These are phyloP conservation scores for Mortierella hygrophila DNA, from an alignment of 192 early-diverging fungal species.

Conservation along the genomic window DNA sequence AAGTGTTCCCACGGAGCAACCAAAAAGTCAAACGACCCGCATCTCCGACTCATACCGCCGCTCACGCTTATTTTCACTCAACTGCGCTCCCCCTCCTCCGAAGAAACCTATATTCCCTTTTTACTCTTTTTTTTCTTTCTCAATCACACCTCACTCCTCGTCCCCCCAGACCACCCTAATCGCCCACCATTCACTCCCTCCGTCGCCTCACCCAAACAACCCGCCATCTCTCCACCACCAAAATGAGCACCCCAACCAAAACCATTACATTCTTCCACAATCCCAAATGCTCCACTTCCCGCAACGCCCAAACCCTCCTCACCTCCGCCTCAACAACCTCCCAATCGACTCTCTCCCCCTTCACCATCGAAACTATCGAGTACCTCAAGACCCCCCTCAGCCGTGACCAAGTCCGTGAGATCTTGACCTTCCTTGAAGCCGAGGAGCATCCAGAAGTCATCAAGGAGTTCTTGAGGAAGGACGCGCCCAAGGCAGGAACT, in stretches of 20 bases:
- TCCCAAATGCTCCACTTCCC: constrained; percentile 35
- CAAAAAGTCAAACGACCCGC: background rate
- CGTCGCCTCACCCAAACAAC: background rate
- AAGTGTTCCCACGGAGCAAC: no score
- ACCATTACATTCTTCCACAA: constrained; percentile 52
- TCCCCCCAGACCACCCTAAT: no score
- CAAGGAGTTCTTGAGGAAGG: constrained; percentile 36
- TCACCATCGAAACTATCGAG: constrained; percentile 40
- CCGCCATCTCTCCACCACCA: no score
- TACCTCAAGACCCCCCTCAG: constrained; percentile 34
- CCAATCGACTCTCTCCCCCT: background rate
- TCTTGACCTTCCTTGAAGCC: constrained; percentile 33
- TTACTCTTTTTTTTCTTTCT: background rate
- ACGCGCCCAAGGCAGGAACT: constrained; percentile 29
- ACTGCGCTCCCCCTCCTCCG: background rate
- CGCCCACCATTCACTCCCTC: constrained; percentile 1
- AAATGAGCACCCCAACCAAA: constrained; percentile 3
- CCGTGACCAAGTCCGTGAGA: constrained; percentile 23
- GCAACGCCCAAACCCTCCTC: constrained; percentile 30
- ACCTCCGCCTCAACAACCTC: background rate
- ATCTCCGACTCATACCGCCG: no score
- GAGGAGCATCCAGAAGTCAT: constrained; percentile 29
- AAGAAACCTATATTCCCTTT: background rate
- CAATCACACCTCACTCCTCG: background rate
- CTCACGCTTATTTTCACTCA: background rate